These are phyloP conservation scores for Ilyonectria sp. DNA, from an alignment of 2,329 filamentous ascomycete species.

Conservation along the genomic window DNA sequence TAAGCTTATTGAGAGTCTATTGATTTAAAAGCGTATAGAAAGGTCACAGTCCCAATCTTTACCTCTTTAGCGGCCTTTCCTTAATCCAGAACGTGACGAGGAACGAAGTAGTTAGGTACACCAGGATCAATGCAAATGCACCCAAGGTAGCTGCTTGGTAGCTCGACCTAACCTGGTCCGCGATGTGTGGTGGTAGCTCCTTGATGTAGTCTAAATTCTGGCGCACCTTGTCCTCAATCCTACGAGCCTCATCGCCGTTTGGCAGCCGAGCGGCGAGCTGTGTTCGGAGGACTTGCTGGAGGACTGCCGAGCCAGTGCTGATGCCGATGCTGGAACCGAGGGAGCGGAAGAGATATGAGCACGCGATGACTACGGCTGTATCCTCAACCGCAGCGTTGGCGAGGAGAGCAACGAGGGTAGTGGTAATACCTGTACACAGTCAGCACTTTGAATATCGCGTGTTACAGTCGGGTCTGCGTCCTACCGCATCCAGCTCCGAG, in stretches of 20 bases:
- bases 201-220: slow-evolving; percentile 80
- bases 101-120: slow-evolving; percentile 57
- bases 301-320: slow-evolving; percentile 78
- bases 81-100: slow-evolving; percentile 65
- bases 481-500: slow-evolving; percentile 57
- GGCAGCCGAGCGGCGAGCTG: slow-evolving; percentile 68
- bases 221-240: slow-evolving; percentile 79
- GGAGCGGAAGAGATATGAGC: slow-evolving; percentile 85
- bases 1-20: not conserved
- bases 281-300: slow-evolving; percentile 77
- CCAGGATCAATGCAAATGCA: slow-evolving; percentile 57
- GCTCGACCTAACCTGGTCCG: slow-evolving; percentile 73
- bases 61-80: slow-evolving; percentile 68
- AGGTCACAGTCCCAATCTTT: not conserved
- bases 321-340: slow-evolving; percentile 84
- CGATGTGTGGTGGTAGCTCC: slow-evolving; percentile 72
- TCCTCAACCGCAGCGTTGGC: slow-evolving; percentile 78
- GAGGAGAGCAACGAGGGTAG: slow-evolving; percentile 79
- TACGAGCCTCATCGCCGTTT: slow-evolving; percentile 70
- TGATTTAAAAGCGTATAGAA: not conserved
- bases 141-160: slow-evolving; percentile 68
- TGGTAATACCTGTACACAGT: slow-evolving; percentile 71
- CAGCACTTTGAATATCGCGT: not conserved
- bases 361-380: slow-evolving; percentile 82
- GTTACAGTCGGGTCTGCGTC: slow-evolving; percentile 21